phyloP scores from a whole-genome alignment of 805 yeast genomes.

The Saturnispora serradocipensis region DNA sequence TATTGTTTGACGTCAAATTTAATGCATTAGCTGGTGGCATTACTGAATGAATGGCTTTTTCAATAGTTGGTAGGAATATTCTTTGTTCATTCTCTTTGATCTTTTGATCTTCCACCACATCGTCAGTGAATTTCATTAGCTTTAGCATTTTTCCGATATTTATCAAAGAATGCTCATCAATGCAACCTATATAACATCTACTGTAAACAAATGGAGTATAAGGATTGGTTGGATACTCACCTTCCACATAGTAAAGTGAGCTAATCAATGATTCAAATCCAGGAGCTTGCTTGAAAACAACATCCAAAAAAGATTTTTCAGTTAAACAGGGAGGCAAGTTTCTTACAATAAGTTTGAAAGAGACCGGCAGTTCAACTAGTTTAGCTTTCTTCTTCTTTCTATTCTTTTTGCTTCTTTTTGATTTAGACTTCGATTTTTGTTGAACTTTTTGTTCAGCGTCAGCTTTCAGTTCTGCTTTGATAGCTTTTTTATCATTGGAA shows the following conservation, averaged over 20 bases:
- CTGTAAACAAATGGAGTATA: constrained; percentile 34
- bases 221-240: constrained; percentile 30
- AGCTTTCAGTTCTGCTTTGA: background rate
- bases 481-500: background rate
- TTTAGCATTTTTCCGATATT: constrained; percentile 23
- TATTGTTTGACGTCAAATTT: constrained; percentile 8
- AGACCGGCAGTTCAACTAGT: background rate
- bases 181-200: constrained; percentile 33
- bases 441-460: background rate
- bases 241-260: constrained; percentile 32
- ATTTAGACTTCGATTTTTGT: background rate
- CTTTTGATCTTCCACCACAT: background rate
- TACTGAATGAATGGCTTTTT: constrained; percentile 26
- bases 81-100: background rate
- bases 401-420: background rate
- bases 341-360: constrained; percentile 30
- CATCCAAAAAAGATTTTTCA: constrained; percentile 21
- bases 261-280: constrained; percentile 2
- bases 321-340: constrained; percentile 35
- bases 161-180: constrained; percentile 21
- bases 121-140: constrained; percentile 21
- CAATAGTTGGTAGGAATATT: constrained; percentile 28
- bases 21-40: constrained; percentile 18
- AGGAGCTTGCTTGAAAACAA: constrained; percentile 1
- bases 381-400: background rate